These are phyloP conservation scores for Kazachstania bromeliacearum DNA, from an alignment of 805 yeast genomes.

Conservation along the genomic window DNA sequence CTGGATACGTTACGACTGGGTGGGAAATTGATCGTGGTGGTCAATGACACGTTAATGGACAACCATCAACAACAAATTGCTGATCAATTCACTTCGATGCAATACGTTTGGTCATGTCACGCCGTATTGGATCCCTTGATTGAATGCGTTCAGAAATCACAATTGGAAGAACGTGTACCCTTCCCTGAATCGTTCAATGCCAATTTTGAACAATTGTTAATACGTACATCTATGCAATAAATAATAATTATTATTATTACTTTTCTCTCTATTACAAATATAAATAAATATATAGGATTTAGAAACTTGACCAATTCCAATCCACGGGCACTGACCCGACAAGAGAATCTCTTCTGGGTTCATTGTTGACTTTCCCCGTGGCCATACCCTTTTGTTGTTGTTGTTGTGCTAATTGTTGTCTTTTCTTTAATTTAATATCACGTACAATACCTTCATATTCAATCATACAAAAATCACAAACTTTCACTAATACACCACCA, in stretches of 20 bases:
- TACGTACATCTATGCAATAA: not conserved
- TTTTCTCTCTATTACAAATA: not conserved
- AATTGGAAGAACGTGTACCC: not conserved
- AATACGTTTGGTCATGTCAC: conserved; percentile 23
- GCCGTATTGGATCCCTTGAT: no score
- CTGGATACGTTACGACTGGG: conserved; percentile 56
- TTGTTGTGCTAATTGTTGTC: conserved; percentile 3
- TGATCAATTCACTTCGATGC: conserved; percentile 34
- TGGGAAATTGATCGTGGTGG: conserved; percentile 58
- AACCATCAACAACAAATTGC: conserved; percentile 83
- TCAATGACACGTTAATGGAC: conserved; percentile 67
- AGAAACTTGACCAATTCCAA: conserved; percentile 75
- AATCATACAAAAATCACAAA: conserved; percentile 56
- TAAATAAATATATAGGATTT: conserved; percentile 6
- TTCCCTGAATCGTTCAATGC: not conserved
- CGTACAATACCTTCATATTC: conserved; percentile 51
- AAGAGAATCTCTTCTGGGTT: conserved; percentile 20
- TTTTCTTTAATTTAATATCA: conserved; percentile 5
- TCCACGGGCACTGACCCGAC: conserved; percentile 56
- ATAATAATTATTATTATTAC: not conserved
- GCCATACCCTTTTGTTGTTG: not conserved
- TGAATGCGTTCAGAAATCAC: not conserved
- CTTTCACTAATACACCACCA: conserved; percentile 47
- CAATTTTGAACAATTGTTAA: not conserved
- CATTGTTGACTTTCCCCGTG: not conserved